Percentiles rank a stretch among this genome's conserved stretches.
Evolutionary conservation across 2,329 filamentous ascomycete genomes (phyloP).

Genomic region (Aaosphaeria arxii): DNA sequence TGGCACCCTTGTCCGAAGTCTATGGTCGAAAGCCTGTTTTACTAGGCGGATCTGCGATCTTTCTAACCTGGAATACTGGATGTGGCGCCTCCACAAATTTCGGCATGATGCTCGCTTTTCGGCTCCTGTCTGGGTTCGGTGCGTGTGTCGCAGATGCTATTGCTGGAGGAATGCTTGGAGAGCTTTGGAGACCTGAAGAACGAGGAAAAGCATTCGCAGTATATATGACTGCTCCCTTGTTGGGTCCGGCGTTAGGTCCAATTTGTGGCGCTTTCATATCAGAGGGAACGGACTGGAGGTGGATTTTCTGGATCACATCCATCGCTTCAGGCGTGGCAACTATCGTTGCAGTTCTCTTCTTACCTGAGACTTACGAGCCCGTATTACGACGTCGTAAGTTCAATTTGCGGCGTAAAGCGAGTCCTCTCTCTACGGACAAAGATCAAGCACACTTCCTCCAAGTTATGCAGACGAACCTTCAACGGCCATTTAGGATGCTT

Average conservation of each 20-base stretch:
- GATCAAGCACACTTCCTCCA: neutral
- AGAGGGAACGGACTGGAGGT: constrained; percentile 3
- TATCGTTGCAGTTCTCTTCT: constrained; percentile 2
- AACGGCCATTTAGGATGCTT: constrained; percentile 8
- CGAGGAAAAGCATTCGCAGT: constrained; percentile 7
- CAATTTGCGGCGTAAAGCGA: neutral
- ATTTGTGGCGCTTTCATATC: constrained; percentile 6
- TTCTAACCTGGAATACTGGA: constrained; percentile 6
- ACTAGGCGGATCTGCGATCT: constrained; percentile 1
- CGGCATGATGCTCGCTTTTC: constrained; percentile 7
- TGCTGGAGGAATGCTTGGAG: constrained; percentile 5
- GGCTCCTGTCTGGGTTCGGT: constrained; percentile 7
- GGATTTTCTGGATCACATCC: constrained; percentile 4
- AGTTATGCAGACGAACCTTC: constrained; percentile 3
- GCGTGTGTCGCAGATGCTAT: constrained; percentile 6
- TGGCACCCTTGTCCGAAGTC: constrained; percentile 48
- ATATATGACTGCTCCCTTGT: constrained; percentile 6
- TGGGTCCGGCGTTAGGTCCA: constrained; percentile 4
- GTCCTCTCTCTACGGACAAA: neutral
- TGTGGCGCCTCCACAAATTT: constrained; percentile 5
- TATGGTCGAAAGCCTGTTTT: constrained; percentile 36
- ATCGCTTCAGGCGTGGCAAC: constrained; percentile 2
- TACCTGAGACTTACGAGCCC: constrained; percentile 6
- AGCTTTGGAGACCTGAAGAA: constrained; percentile 6
- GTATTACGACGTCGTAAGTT: neutral